phyloP scores from a whole-genome alignment of 257 asterid genomes.

The Apocynum venetum region DNA sequence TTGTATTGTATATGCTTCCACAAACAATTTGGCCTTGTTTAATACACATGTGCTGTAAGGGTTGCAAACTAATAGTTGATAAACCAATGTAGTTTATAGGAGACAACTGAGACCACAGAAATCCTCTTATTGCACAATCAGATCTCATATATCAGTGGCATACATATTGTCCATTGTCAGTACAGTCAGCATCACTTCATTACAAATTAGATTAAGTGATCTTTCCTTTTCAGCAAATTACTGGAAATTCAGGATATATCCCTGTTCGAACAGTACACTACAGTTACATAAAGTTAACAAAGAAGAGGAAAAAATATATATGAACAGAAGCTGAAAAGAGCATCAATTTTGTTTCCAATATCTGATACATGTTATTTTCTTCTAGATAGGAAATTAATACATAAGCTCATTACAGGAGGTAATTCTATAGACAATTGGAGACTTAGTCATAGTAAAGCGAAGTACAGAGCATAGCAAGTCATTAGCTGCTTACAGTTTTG shows the following conservation, averaged over 20 bases:
- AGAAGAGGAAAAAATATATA: neutral
- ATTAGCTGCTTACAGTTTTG: conserved; percentile 40
- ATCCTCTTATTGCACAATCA: neutral
- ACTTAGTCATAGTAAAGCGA: conserved; percentile 18
- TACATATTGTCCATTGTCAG: neutral
- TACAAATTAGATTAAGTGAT: neutral
- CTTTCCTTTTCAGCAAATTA: neutral
- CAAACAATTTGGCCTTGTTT: neutral
- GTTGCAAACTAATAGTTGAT: neutral
- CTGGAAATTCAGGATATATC: neutral
- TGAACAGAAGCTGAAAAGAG: neutral
- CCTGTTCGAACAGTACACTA: neutral
- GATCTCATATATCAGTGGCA: conserved; percentile 1
- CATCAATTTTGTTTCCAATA: conserved; percentile 25
- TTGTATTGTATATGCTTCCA: neutral
- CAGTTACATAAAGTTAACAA: neutral
- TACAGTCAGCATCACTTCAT: neutral
- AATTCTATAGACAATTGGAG: conserved; percentile 27
- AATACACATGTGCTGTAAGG: neutral
- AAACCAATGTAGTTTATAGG: neutral
- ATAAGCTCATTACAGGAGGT: conserved; percentile 28
- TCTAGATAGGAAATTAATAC: conserved; percentile 29
- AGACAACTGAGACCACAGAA: neutral
- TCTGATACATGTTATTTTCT: conserved; percentile 24
- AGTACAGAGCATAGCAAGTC: conserved; percentile 31